These are phyloP conservation scores for Tribonema minus DNA, from an alignment of 108 stramenopile genomes.

Conservation along the genomic window DNA sequence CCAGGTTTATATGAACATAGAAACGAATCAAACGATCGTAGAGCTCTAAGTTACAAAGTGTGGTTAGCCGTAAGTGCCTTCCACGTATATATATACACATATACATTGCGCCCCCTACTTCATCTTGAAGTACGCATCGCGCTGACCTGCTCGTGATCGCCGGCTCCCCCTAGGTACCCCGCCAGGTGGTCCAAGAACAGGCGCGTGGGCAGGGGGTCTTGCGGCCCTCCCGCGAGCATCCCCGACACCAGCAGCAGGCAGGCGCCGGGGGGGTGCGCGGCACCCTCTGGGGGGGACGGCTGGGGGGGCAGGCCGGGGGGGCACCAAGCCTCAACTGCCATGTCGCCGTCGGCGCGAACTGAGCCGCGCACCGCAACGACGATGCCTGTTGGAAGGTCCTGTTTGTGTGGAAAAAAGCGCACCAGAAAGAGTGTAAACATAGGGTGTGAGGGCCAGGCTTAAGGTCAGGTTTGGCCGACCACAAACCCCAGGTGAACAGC, in stretches of 20 bases:
- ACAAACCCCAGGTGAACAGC: no score
- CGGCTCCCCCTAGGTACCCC: constrained; percentile 14
- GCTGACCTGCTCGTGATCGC: constrained; percentile 4
- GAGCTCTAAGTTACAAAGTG: no score
- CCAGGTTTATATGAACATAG: no score
- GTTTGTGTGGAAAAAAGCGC: no score
- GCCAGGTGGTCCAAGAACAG: constrained; percentile 36
- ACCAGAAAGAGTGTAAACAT: background rate
- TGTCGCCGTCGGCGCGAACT: constrained; percentile 24
- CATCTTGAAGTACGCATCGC: no score
- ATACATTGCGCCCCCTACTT: background rate
- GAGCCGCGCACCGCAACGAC: constrained; percentile 43
- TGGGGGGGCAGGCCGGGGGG: background rate
- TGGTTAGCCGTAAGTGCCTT: no score
- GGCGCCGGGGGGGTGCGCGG: no score
- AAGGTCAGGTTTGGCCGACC: background rate
- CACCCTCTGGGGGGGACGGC: no score
- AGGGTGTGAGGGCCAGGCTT: background rate
- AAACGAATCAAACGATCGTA: no score
- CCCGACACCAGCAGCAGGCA: constrained; percentile 29
- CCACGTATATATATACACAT: background rate
- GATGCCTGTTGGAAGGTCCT: no score
- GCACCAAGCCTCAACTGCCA: constrained; percentile 44
- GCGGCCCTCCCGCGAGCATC: constrained; percentile 14
- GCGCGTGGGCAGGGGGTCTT: constrained; percentile 22